Conservation (phyloP, 2,329 filamentous ascomycete species). For the Alternaria triticina region DNA sequence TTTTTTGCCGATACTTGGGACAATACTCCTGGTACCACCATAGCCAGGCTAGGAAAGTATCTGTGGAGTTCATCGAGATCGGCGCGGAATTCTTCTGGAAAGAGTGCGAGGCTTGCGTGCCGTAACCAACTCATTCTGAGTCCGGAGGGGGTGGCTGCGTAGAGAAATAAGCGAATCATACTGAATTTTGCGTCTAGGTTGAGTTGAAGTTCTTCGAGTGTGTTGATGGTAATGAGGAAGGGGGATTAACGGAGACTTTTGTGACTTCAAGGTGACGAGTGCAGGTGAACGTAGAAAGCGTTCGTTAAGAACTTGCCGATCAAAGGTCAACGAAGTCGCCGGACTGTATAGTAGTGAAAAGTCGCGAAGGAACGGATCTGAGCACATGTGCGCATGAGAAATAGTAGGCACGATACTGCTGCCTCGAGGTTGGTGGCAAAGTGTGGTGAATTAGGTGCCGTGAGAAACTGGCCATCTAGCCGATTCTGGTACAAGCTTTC, state of each 20-base stretch:
- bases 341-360: background rate
- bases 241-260: background rate
- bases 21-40: background rate
- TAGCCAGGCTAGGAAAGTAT: background rate
- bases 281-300: background rate
- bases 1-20: background rate
- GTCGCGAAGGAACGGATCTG: background rate
- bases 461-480: background rate
- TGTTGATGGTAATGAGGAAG: background rate
- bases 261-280: background rate
- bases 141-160: background rate
- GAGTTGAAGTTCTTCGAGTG: background rate
- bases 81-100: background rate
- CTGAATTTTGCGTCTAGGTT: background rate
- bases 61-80: background rate
- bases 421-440: background rate
- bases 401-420: background rate
- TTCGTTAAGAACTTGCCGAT: background rate
- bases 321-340: background rate
- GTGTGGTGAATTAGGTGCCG: background rate
- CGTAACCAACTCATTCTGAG: background rate
- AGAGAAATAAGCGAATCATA: background rate
- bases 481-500: background rate
- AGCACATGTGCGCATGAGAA: background rate
- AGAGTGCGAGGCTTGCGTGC: background rate